A percentile compares a stretch with the other conserved stretches of the same genome.
phyloP scores from a whole-genome alignment of 2,329 filamentous ascomycete genomes.

The Aspergillus brasiliensis region DNA sequence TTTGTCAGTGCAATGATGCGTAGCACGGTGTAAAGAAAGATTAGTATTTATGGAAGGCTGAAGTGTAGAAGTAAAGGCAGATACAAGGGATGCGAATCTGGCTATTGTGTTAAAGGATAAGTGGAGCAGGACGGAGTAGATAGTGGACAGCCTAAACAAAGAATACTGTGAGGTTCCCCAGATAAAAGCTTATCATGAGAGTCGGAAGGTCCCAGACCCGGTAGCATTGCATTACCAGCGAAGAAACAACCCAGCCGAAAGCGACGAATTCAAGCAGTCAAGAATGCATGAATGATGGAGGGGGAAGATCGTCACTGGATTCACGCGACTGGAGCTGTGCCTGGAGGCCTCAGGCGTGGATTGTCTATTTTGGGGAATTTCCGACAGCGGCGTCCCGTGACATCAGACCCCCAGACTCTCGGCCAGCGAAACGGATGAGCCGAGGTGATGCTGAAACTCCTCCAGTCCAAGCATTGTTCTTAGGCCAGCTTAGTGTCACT shows the following conservation, averaged over 20 bases:
- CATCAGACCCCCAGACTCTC: conserved; percentile 34
- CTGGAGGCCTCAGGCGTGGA: not conserved
- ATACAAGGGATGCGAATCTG: not conserved
- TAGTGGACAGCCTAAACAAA: not conserved
- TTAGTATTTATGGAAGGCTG: not conserved
- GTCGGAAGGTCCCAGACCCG: not conserved
- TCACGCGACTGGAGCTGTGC: not conserved
- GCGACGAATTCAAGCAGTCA: not conserved
- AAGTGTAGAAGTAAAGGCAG: not conserved
- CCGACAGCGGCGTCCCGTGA: conserved; percentile 31
- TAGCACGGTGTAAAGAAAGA: not conserved
- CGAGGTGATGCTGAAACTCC: conserved; percentile 36
- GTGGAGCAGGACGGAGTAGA: not conserved
- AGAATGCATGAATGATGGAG: not conserved
- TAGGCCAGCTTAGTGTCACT: conserved; percentile 17
- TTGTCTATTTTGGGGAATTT: not conserved
- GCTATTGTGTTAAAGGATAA: not conserved
- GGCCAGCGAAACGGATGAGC: conserved; percentile 26
- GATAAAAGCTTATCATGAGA: not conserved
- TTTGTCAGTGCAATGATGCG: not conserved
- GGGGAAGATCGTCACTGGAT: not conserved
- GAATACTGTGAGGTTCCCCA: not conserved
- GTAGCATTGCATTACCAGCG: not conserved
- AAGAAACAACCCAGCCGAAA: no score
- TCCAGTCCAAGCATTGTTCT: conserved; percentile 9